Base-by-base conservation (phyloP, 108 stramenopile genomes). In the Asterionellopsis glacialis region DNA sequence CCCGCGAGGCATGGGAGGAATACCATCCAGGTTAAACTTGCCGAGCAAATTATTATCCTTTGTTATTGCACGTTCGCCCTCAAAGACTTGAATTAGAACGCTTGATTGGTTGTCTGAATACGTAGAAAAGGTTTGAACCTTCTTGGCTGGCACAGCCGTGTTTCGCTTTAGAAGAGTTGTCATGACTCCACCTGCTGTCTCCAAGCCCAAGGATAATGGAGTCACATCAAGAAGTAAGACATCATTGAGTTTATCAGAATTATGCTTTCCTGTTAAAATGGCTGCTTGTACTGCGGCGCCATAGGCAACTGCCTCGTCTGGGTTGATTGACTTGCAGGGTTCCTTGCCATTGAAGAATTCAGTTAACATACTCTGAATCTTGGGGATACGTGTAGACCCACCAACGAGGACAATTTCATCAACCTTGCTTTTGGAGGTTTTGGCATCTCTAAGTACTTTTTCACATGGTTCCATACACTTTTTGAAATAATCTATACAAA, bases 261-360 rank as follows among this genome's bases (percentile, higher is more conserved):
- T 59, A 69, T 87, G 79, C 72, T 89, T 88, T 52, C 76, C 77
- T 14, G 85, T 85, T 47, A 95, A 73, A 68, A 96, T 96, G 42
- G 90, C 96, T 51, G 93, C 96, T 76, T 97, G 96, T 18, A 97
- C 96, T 55, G 96, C 93, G 53, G 96, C 96, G 41, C 96, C 94
- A 70, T 72, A 97, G 24, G 96, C 96, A 25, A 98, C 95, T 22
- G 97, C 94, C 72, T 98, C 96, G 64, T 97, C 96, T 62, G 96
- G 96, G 86, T 96, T 96, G 76, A 98, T 90, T 63, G 88, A 88
- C 79, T 90, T 83, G 61, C 75, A 82, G 21, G 85, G 89, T 72
- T 98, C 95, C 90, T 98, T 98, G 62, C 97, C 97, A 41, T 85
- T 90, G 72, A 96, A 98, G 77, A 74, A 96, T 68, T 98, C 95